Percentiles rank a stretch among this genome's conserved stretches.
These are phyloP conservation scores for Corymbia calophylla DNA, from an alignment of 441 rosid genomes.

Conservation along the genomic window DNA sequence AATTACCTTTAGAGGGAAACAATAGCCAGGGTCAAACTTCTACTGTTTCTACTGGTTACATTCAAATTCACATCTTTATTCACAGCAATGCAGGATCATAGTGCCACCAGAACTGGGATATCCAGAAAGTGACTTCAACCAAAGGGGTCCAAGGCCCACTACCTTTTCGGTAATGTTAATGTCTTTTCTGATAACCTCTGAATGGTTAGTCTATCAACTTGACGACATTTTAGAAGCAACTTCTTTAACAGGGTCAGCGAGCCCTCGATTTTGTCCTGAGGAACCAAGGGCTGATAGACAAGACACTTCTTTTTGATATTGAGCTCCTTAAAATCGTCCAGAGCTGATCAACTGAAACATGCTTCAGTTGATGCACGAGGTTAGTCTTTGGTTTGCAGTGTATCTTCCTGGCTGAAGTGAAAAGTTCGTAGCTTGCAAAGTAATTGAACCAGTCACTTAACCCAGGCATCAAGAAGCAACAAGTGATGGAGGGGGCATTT, in stretches of 20 bases:
- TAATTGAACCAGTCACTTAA: background rate
- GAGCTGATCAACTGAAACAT: constrained; percentile 9
- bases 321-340: constrained; percentile 81
- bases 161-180: constrained; percentile 68
- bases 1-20: background rate
- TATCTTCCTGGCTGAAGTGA: background rate
- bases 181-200: background rate
- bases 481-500: background rate
- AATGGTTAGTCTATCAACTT: background rate
- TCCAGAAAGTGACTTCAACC: constrained; percentile 81
- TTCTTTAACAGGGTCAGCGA: constrained; percentile 70
- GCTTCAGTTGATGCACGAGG: background rate
- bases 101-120: constrained; percentile 96
- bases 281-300: constrained; percentile 94
- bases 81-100: constrained; percentile 73
- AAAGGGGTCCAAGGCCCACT: constrained; percentile 72
- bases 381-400: background rate
- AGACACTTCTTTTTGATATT: constrained; percentile 85
- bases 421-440: background rate
- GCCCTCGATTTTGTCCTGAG: constrained; percentile 90
- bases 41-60: background rate
- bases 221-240: background rate
- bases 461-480: background rate
- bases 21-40: background rate
- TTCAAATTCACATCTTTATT: constrained; percentile 15